Conservation (phyloP, 1,139 yeast genomes). For the Geotrichum bryndzae region DNA sequence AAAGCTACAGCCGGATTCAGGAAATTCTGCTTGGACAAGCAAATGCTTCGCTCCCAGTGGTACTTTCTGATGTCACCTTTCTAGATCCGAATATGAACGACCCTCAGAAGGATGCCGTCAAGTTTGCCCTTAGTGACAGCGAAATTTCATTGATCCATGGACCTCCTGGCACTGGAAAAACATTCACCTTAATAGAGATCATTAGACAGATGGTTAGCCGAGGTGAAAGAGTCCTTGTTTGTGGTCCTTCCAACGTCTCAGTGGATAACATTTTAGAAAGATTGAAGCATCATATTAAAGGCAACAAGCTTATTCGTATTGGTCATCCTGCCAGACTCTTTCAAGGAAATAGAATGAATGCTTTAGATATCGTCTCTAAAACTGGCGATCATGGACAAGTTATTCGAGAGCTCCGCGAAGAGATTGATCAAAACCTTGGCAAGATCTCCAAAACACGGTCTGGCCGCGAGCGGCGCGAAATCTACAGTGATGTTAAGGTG, state of each 20-base stretch:
- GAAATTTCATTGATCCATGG: slow-evolving; percentile 62
- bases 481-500: slow-evolving; percentile 64
- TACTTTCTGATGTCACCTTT: slow-evolving; percentile 33
- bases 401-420: slow-evolving; percentile 60
- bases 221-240: slow-evolving; percentile 70
- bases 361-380: slow-evolving; percentile 68
- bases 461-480: slow-evolving; percentile 56
- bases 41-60: slow-evolving; percentile 19
- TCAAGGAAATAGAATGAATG: slow-evolving; percentile 57
- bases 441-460: slow-evolving; percentile 60
- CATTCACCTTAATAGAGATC: slow-evolving; percentile 80
- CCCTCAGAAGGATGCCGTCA: slow-evolving; percentile 66
- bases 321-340: slow-evolving; percentile 92
- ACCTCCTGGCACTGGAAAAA: slow-evolving; percentile 79
- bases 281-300: slow-evolving; percentile 47
- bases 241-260: slow-evolving; percentile 95
- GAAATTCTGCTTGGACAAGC: slow-evolving; percentile 28
- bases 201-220: slow-evolving; percentile 62
- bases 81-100: slow-evolving; percentile 53
- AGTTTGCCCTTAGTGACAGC: slow-evolving; percentile 42
- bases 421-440: slow-evolving; percentile 56
- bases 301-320: slow-evolving; percentile 59
- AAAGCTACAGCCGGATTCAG: slow-evolving; percentile 26
- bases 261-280: slow-evolving; percentile 89
- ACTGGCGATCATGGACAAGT: slow-evolving; percentile 58